Evolutionary conservation across 495 filamentous ascomycete genomes (phyloP), one percentile per base, ranked within the genome.

Genomic region (Xylaria longipes): DNA sequence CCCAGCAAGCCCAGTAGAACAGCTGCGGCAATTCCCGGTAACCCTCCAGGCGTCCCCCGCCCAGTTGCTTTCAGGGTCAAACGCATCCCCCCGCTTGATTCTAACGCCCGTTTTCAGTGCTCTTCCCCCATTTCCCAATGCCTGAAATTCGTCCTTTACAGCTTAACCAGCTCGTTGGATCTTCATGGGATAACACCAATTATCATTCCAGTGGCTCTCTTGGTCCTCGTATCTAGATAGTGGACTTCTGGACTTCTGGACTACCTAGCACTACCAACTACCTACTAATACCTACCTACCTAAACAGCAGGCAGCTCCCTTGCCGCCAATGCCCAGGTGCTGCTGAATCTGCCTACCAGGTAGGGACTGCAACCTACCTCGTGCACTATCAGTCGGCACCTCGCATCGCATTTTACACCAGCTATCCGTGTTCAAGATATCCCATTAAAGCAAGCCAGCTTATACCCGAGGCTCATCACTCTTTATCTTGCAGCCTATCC

Each of bases 51-150:
- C 52, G 14, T 57, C 65, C 65, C 60, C 64, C 68, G 71, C 73
- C 73, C 52, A 70, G 14, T 50, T 72, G 68, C 70, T 77, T 77
- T 79, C 75, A 77, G 75, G 77, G 77, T 79, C 77, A 79, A 79
- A 77, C 75, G 72, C 65, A 79, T 71, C 63, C 77, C 76, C 75
- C 75, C 70, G 69, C 73, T 35, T 61, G 67, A 65, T 58, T 60
- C 71, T 43, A 69, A 64, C 52, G 41, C 71, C 58, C 3, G 35
- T 71, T 71, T 66, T 71, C 69, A 71, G 69, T 50, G 69, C 61
- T 66, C 69, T 71, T 66, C 50, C 46, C 57, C 58, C 61, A 43
- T 64, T n/a, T 56, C 37, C 48, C 45, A 41, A 39, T 41, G 56
- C 67, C 68, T 70, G 57, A 22, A 31, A 29, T 58, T n/a, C 56